phyloP scores from a whole-genome alignment of 768 basidiomycete genomes.

The Russula emetica region DNA sequence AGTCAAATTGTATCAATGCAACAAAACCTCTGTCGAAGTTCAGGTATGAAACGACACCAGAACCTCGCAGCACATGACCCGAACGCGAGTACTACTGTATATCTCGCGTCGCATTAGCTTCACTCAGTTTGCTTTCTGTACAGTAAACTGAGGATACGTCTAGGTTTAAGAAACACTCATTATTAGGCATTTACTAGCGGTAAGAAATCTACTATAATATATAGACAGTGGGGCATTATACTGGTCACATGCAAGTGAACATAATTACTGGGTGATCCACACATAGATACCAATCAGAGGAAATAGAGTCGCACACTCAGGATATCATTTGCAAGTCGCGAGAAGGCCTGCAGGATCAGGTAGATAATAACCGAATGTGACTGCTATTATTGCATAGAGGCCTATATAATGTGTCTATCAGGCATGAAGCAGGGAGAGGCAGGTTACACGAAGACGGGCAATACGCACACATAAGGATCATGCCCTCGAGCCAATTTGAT shows the following conservation, averaged over 20 bases:
- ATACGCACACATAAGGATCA: constrained; percentile 60
- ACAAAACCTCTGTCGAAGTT: too few species aligned
- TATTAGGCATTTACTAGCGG: too few species aligned
- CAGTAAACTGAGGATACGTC: too few species aligned
- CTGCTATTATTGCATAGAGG: constrained; percentile 66
- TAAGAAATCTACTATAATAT: too few species aligned
- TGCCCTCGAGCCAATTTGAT: constrained; percentile 79
- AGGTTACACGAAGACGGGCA: not conserved
- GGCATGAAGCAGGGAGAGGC: not conserved
- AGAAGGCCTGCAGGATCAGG: constrained; percentile 23
- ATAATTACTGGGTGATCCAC: not conserved
- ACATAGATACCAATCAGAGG: not conserved
- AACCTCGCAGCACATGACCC: too few species aligned
- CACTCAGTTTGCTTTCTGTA: too few species aligned
- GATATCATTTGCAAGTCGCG: constrained; percentile 6
- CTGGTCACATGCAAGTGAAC: not conserved
- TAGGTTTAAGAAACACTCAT: too few species aligned
- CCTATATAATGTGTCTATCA: constrained; percentile 36
- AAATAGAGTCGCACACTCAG: not conserved
- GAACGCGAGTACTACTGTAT: too few species aligned
- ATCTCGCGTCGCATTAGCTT: too few species aligned
- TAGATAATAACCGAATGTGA: constrained; percentile 62
- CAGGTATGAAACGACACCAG: too few species aligned
- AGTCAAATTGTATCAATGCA: too few species aligned
- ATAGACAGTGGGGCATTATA: too few species aligned